Evolutionary conservation across 1,284 basidiomycete genomes (phyloP), one percentile per base, ranked within the genome.

Genomic region (Heterobasidion parviporum): DNA sequence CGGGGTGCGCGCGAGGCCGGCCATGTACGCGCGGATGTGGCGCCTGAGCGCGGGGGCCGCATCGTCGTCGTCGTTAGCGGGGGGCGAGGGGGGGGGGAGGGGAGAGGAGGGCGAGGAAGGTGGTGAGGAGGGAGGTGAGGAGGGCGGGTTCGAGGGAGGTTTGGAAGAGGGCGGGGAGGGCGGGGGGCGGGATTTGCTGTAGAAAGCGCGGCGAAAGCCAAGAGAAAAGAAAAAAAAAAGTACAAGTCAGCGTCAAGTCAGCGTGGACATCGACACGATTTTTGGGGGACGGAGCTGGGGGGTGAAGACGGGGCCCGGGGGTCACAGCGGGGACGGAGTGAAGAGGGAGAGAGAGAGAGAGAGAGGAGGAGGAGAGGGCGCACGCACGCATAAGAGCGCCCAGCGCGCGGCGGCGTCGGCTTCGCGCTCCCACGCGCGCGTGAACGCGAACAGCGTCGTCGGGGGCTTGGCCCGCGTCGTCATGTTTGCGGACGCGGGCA

Each of bases 91-190:
- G 8, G 12, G 20, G 46, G 46, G 20, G 6, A 8, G 46, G n/a
- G 46, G n/a, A 26, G 50, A 82, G 64, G 0, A 76, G 66, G 0
- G 64, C 62, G 14, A 65, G 65, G 56, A 87, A 78, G 6, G 74
- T 76, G 43, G 73, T 67, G 12, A 89, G 67, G 20, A 89, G 73
- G 1, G 79, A 77, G 3, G 72, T 72, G 8, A 91, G 74, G 15
- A 85, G 63, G 1, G 73, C 64, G 0, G 88, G 78, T 50, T 88
- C 87, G 33, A 91, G 73, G 0, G 85, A 85, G 0, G 73, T 79
- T 62, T 85, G 77, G 68, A 85, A 87, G 47, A 89, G 67, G 0
- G 72, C 59, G 0, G 83, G 82, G 10, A 89, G 66, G n/a, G 72
- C 68, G 7, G 69, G 48, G 0, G 85, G 80, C 0, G 78, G 68